A percentile compares a stretch with the other conserved stretches of the same genome.
phyloP scores from a whole-genome alignment of 225 moss, liverwort and hornwort species.

The Climacium dendroides region DNA sequence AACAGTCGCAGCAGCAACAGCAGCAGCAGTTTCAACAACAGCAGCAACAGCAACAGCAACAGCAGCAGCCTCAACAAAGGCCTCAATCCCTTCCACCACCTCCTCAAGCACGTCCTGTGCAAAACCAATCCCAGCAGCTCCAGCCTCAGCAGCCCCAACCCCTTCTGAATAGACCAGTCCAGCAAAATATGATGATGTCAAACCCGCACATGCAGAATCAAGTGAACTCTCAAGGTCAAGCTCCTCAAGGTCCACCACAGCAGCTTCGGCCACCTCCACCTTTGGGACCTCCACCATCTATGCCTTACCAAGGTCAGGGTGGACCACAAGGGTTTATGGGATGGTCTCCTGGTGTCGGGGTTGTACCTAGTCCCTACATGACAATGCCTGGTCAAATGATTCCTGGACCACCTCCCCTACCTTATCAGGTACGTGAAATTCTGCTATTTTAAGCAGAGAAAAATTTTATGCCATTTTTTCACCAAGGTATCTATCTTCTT shows the following conservation, averaged over 20 bases:
- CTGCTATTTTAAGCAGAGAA: background rate
- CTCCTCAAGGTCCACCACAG: conserved; percentile 48
- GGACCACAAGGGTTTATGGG: conserved; percentile 35
- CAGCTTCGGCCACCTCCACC: conserved; percentile 59
- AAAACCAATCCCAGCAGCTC: conserved; percentile 30
- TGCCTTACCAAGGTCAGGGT: conserved; percentile 35
- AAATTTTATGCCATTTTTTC: background rate
- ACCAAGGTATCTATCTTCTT: background rate
- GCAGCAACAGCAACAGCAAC: conserved; percentile 13
- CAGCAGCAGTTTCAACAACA: conserved; percentile 38
- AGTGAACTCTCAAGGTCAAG: conserved; percentile 40
- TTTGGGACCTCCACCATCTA: conserved; percentile 44
- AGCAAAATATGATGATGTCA: conserved; percentile 43
- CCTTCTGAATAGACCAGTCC: conserved; percentile 23
- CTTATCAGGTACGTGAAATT: conserved; percentile 28
- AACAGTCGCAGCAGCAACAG: conserved; percentile 40
- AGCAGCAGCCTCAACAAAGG: conserved; percentile 30
- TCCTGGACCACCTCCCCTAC: conserved; percentile 32
- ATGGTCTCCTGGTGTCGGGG: conserved; percentile 25
- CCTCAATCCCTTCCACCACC: conserved; percentile 49
- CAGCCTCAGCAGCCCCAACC: conserved; percentile 34
- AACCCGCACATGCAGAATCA: conserved; percentile 36
- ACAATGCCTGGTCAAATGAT: conserved; percentile 46
- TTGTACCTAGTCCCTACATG: conserved; percentile 41
- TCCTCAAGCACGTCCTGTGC: conserved; percentile 42